phyloP scores from a whole-genome alignment of 2,329 filamentous ascomycete species.

The Colletotrichum caudatum region DNA sequence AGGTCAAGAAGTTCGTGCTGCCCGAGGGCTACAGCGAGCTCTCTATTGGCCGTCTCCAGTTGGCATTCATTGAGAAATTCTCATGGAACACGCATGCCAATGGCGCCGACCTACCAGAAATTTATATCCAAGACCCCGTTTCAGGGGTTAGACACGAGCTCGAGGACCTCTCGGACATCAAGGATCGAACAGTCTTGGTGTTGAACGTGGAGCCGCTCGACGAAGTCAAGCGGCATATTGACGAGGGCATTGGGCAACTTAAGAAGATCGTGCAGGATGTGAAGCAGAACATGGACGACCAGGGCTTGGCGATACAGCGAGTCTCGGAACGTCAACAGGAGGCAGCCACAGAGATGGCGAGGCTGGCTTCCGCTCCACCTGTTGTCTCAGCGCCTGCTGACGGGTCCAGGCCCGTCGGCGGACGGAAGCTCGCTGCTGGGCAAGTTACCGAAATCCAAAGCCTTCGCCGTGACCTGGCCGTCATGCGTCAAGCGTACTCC shows the following conservation, averaged over 20 bases:
- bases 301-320: conserved; percentile 82
- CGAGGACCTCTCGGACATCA: conserved; percentile 92
- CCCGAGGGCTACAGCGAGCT: conserved; percentile 86
- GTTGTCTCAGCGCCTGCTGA: conserved; percentile 57
- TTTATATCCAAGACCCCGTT: conserved; percentile 96
- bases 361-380: conserved; percentile 62
- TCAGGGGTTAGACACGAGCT: conserved; percentile 97
- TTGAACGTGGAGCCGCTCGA: conserved; percentile 93
- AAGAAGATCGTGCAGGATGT: conserved; percentile 88
- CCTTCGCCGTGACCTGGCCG: conserved; percentile 87
- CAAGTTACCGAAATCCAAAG: conserved; percentile 84
- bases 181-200: conserved; percentile 94
- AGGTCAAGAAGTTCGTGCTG: conserved; percentile 95
- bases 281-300: conserved; percentile 84
- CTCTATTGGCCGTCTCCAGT: conserved; percentile 87
- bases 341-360: conserved; percentile 86
- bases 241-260: conserved; percentile 86
- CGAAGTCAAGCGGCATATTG: conserved; percentile 95
- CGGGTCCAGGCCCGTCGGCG: conserved; percentile 51
- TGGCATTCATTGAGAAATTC: conserved; percentile 99
- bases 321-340: conserved; percentile 94
- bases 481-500: conserved; percentile 92
- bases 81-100: conserved; percentile 98
- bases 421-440: conserved; percentile 63
- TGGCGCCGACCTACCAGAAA: conserved; percentile 91